Percentiles rank a stretch among this genome's conserved stretches.
These are phyloP conservation scores for Capsicum rhomboideum DNA, from an alignment of 257 asterid genomes.

Conservation along the genomic window DNA sequence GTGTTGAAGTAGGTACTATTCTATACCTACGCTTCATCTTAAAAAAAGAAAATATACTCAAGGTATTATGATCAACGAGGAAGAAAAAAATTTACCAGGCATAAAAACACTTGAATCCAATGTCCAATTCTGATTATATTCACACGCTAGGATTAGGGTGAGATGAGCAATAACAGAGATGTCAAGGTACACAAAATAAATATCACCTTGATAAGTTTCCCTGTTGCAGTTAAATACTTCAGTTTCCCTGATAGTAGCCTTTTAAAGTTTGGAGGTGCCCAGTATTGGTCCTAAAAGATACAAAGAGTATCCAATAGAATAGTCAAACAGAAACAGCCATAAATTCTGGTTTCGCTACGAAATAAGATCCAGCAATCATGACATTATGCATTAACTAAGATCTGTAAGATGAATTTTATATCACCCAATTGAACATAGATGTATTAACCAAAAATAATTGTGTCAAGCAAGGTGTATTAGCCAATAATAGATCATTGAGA, in stretches of 20 bases:
- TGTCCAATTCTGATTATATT: background rate
- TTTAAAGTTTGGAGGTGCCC: conserved; percentile 51
- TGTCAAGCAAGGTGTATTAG: background rate
- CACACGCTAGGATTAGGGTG: background rate
- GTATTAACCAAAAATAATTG: background rate
- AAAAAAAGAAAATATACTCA: conserved; percentile 2
- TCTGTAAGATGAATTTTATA: background rate
- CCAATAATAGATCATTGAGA: background rate
- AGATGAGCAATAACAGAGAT: background rate
- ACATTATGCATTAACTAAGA: background rate
- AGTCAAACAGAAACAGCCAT: background rate
- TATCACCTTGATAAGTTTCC: conserved; percentile 39
- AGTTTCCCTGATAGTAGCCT: conserved; percentile 36
- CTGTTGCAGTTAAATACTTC: conserved; percentile 37
- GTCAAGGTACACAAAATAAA: background rate
- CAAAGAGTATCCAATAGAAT: background rate
- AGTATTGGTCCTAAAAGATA: conserved; percentile 33
- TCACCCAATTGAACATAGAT: background rate
- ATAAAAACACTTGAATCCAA: background rate
- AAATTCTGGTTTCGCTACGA: background rate
- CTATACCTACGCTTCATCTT: conserved; percentile 39
- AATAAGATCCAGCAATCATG: background rate
- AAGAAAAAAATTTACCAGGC: background rate
- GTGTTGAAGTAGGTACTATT: conserved; percentile 13
- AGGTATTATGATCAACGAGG: background rate